A percentile compares a stretch with the other conserved stretches of the same genome.
Conservation (phyloP, 768 basidiomycete genomes). For the Hericium coralloides region DNA sequence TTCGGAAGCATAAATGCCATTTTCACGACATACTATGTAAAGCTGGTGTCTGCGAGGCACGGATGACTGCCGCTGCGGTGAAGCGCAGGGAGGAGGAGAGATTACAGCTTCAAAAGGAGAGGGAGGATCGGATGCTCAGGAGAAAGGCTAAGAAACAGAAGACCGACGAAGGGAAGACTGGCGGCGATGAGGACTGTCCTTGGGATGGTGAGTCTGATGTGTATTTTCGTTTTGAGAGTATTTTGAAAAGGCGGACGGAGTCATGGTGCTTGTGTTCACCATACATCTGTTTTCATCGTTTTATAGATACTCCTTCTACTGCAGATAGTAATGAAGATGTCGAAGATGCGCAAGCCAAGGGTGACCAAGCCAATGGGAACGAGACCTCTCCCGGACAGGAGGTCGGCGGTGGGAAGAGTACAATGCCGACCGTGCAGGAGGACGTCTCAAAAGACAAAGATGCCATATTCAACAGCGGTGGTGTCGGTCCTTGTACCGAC, state of each 20-base stretch:
- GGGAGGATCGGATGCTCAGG: not conserved
- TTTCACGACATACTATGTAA: constrained; percentile 5
- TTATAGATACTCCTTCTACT: not conserved
- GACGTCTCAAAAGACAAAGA: too few relatives aligned
- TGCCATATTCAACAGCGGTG: too few relatives aligned
- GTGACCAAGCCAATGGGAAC: not conserved
- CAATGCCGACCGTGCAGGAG: too few relatives aligned
- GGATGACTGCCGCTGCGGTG: not conserved
- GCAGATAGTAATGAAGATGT: too few relatives aligned
- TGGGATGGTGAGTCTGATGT: not conserved
- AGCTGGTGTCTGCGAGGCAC: constrained; percentile 1
- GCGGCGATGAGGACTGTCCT: not conserved
- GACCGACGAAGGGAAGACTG: not conserved
- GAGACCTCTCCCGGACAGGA: not conserved
- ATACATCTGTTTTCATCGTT: not conserved
- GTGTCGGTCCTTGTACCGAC: too few relatives aligned
- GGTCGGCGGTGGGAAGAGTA: not conserved
- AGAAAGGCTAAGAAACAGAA: not conserved
- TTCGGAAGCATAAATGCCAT: not conserved
- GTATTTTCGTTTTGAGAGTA: not conserved
- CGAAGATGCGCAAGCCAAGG: not conserved
- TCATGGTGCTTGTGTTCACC: not conserved
- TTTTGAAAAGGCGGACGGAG: not conserved
- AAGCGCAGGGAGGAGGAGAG: not conserved
- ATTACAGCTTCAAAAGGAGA: not conserved